phyloP scores from a whole-genome alignment of 176 grass and related monocot genomes.

The Carex myosuroides region DNA sequence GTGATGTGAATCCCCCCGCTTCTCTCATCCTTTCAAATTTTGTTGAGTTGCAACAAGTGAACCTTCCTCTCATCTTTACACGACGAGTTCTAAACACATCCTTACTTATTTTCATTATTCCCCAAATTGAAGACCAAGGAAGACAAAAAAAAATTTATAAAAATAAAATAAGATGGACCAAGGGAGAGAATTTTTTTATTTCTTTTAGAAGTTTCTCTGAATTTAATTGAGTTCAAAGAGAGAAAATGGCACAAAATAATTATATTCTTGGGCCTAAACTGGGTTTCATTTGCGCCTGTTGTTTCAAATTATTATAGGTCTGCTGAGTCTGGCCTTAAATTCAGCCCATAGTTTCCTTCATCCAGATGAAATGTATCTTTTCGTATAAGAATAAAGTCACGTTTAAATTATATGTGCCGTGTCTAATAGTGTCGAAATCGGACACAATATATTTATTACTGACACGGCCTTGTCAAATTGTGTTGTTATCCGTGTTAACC shows the following conservation, averaged over 20 bases:
- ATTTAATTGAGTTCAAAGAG: neutral
- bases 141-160: neutral
- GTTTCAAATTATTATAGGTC: neutral
- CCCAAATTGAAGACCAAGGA: neutral
- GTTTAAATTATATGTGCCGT: too few relatives aligned
- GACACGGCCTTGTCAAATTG: too few relatives aligned
- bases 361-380: neutral
- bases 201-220: neutral
- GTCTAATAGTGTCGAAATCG: too few relatives aligned
- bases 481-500: too few relatives aligned
- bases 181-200: neutral
- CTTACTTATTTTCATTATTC: neutral
- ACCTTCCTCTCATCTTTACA: too few relatives aligned
- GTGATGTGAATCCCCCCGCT: too few relatives aligned
- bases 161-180: neutral
- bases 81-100: too few relatives aligned
- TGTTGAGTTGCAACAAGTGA: too few relatives aligned
- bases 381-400: neutral
- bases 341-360: neutral
- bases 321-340: neutral
- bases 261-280: neutral
- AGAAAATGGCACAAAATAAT: neutral
- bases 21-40: too few relatives aligned
- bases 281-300: neutral
- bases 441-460: too few relatives aligned